phyloP scores from a whole-genome alignment of 2,329 filamentous ascomycete genomes.

The Aphanocladium album region DNA sequence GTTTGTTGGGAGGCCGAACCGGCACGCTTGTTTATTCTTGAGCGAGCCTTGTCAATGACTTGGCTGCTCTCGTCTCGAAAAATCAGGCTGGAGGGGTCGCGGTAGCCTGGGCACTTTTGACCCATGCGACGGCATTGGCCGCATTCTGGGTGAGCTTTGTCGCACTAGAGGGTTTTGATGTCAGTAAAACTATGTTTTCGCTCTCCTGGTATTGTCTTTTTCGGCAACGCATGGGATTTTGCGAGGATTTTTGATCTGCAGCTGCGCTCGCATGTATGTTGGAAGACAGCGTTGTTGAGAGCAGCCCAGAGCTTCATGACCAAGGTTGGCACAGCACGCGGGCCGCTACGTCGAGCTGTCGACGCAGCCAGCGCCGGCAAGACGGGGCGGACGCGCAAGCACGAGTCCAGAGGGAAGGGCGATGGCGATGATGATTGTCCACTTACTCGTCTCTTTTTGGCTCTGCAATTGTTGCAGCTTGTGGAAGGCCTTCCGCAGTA shows the following conservation, averaged over 20 bases:
- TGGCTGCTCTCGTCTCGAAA: constrained; percentile 15
- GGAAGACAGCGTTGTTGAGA: background rate
- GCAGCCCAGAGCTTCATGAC: background rate
- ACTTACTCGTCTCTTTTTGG: constrained; percentile 14
- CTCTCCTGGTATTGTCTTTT: background rate
- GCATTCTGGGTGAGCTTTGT: constrained; percentile 14
- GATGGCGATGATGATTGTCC: background rate
- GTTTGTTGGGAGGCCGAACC: background rate
- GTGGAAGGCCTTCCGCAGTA: constrained; percentile 13
- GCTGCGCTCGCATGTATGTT: background rate
- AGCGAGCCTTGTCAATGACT: constrained; percentile 13
- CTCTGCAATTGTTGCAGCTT: constrained; percentile 14
- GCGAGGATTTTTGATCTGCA: background rate
- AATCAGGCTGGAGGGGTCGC: constrained; percentile 13
- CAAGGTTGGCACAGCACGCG: background rate
- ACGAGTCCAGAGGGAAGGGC: background rate
- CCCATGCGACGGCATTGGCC: constrained; percentile 14
- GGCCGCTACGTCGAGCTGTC: background rate
- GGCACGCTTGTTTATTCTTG: constrained; percentile 9
- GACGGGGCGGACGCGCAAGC: background rate
- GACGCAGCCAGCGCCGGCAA: background rate
- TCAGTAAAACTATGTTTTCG: background rate
- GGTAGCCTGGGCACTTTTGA: constrained; percentile 14
- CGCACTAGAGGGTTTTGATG: constrained; percentile 1
- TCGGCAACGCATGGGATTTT: background rate